Evolutionary conservation across 106 monocot species (phyloP), one percentile per base, ranked within the genome.

Genomic region (Posidonia australis): DNA sequence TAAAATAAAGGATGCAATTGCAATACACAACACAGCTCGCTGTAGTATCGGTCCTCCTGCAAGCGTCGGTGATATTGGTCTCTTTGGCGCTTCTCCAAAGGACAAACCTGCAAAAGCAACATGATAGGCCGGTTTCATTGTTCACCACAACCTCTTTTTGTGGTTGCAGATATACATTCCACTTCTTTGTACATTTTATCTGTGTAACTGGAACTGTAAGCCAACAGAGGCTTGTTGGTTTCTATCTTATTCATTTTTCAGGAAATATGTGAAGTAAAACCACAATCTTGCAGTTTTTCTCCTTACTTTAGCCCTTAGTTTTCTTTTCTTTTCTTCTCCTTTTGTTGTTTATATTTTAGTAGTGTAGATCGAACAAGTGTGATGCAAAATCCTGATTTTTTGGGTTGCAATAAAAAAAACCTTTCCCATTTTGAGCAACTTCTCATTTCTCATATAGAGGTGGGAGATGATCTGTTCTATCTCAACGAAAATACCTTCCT

Each of bases 1-100:
- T 51, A 80, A 68, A 63, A 71, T 80, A 49, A 80, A 72, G 67
- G 76, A 80, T 28, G 80, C 80, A n/a, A 80, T 80, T 52, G 75
- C 71, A 26, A 57, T 14, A 41, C 80, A 80, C 44, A 80, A 72
- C 67, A 76, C 80, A 21, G 62, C 67, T 45, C 71, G 71, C 24
- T 76, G 80, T 64, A 76, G 75, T 46, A 70, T 76, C n/a, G 80
- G 80, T 61, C 76, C 76, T 13, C 55, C 80, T 54, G 2, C 58
- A n/a, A 76, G 71, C 49, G 76, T 72, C 9, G 80, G 70, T 19
- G 51, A 75, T 52, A 58, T 75, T 13, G 36, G 46, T 46, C 70
- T 80, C 17, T 48, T 75, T 13, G 66, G 27, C 14, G 18, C 54
- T 12, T 36, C 20, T 60, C 62, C 74, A 13, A 57, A 69, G 32